Evolutionary conservation across 2,329 filamentous ascomycete genomes (phyloP).

Genomic region (Ophiobolus disseminans): DNA sequence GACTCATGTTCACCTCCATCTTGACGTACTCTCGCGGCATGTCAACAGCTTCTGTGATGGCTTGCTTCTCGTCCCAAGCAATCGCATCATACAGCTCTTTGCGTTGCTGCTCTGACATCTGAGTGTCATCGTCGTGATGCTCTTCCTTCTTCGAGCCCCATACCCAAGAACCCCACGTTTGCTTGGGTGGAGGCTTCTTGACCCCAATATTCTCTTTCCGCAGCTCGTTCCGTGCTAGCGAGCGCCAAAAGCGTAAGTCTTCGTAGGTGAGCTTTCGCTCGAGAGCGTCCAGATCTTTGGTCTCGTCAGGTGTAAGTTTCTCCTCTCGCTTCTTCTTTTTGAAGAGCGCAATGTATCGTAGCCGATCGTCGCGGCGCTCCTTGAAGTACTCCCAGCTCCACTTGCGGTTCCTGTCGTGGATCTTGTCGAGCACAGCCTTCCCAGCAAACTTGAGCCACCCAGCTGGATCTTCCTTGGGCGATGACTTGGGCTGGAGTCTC

Average conservation of each 20-base stretch:
- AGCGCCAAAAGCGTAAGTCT: constrained; percentile 96
- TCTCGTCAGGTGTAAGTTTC: constrained; percentile 71
- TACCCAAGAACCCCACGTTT: constrained; percentile 86
- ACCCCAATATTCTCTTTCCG: constrained; percentile 93
- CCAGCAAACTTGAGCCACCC: constrained; percentile 95
- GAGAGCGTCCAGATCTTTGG: constrained; percentile 73
- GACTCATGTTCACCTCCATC: constrained; percentile 86
- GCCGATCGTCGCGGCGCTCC: constrained; percentile 88
- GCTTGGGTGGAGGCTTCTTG: constrained; percentile 76
- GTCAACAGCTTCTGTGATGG: constrained; percentile 85
- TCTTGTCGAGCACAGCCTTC: constrained; percentile 87
- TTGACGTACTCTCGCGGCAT: constrained; percentile 90
- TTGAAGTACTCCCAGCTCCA: constrained; percentile 98
- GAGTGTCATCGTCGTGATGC: constrained; percentile 75
- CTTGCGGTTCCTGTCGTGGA: constrained; percentile 88
- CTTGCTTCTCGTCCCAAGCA: constrained; percentile 97
- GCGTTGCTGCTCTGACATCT: constrained; percentile 93
- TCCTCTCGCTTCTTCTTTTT: constrained; percentile 85
- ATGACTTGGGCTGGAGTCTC: constrained; percentile 83
- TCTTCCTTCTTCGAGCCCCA: constrained; percentile 75
- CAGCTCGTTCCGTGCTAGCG: constrained; percentile 88
- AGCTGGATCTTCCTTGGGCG: constrained; percentile 85
- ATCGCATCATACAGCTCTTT: constrained; percentile 98
- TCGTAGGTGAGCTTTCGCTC: constrained; percentile 93
- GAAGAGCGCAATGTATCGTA: constrained; percentile 90